phyloP scores from a whole-genome alignment of 768 basidiomycete species.

The Rhodocollybia butyracea region DNA sequence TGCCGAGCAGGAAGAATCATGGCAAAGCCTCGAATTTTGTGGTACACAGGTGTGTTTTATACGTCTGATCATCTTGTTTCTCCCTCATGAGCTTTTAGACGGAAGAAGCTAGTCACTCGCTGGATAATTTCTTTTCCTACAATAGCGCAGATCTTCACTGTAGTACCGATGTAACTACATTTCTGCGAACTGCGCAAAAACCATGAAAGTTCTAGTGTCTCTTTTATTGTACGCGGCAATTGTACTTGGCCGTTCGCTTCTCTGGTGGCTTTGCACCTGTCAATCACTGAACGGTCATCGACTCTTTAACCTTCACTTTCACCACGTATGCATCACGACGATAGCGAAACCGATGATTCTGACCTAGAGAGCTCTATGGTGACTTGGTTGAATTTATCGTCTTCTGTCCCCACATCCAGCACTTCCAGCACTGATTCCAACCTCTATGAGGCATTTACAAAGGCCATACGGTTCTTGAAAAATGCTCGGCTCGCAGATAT shows the following conservation, averaged over 20 bases:
- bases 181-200: slow-evolving; percentile 55
- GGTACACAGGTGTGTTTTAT: slow-evolving; percentile 52
- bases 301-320: neutral
- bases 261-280: slow-evolving; percentile 1
- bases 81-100: slow-evolving; percentile 39
- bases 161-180: slow-evolving; percentile 52
- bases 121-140: slow-evolving; percentile 64
- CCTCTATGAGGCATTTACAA: neutral
- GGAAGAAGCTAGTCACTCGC: slow-evolving; percentile 49
- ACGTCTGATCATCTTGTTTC: neutral
- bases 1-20: slow-evolving; percentile 73
- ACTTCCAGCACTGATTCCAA: neutral
- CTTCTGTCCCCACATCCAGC: neutral
- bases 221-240: neutral
- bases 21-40: slow-evolving; percentile 67
- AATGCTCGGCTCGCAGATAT: neutral
- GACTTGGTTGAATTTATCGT: neutral
- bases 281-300: neutral
- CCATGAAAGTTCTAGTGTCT: slow-evolving; percentile 28
- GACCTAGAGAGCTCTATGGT: slow-evolving; percentile 5
- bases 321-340: neutral
- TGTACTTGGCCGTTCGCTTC: neutral
- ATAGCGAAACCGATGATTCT: slow-evolving; percentile 1
- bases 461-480: neutral
- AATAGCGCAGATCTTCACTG: slow-evolving; percentile 48